phyloP scores from a whole-genome alignment of 306 rosid genomes.

The Acmispon strigosus region DNA sequence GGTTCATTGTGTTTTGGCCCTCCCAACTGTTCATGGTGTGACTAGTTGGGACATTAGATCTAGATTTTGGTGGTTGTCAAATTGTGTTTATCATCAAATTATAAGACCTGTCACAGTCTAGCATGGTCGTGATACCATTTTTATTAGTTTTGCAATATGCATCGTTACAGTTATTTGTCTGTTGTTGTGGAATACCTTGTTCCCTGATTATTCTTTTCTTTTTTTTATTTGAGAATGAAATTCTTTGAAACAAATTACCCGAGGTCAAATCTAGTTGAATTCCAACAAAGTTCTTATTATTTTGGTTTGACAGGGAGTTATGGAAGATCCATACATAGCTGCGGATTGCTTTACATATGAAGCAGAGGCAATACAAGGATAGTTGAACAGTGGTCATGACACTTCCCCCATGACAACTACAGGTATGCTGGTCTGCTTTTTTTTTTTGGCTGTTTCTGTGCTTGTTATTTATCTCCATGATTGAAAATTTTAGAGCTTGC shows the following conservation, averaged over 20 bases:
- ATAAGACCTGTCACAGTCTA: no score
- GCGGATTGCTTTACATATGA: constrained; percentile 97
- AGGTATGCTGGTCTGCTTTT: no score
- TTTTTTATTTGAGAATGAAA: not conserved
- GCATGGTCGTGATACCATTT: no score
- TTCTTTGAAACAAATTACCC: no score
- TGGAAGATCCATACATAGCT: constrained; percentile 86
- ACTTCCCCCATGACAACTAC: constrained; percentile 99
- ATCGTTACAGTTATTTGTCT: not conserved
- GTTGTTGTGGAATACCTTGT: not conserved
- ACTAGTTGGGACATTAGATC: no score
- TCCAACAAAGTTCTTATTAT: not conserved
- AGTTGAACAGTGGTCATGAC: constrained; percentile 77
- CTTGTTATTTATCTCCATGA: no score
- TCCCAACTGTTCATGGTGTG: no score
- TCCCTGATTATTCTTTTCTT: not conserved
- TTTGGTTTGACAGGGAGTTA: constrained; percentile 70
- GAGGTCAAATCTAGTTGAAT: constrained; percentile 4
- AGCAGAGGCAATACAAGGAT: constrained; percentile 79
- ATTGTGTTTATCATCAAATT: no score
- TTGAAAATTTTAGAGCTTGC: no score
- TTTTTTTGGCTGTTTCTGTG: no score
- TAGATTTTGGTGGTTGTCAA: no score
- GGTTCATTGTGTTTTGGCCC: constrained; percentile 32
- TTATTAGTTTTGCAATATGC: not conserved